Percentiles rank a stretch among this genome's conserved stretches.
Conservation (phyloP, 2,329 filamentous ascomycete species). For the Cladophialophora carrionii region DNA sequence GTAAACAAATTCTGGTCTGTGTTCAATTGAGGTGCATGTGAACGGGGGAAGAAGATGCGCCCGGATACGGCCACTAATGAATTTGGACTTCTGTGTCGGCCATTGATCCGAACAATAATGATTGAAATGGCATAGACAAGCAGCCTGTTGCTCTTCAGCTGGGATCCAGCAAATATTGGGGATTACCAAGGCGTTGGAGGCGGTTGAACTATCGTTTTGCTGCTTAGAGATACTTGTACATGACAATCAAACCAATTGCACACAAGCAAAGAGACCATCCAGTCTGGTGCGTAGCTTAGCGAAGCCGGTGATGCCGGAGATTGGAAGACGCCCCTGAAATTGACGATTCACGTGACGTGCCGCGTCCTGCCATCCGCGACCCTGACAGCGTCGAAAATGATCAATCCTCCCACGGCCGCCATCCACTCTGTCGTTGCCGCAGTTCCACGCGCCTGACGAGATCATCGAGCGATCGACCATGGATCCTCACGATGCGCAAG, state of each 20-base stretch:
- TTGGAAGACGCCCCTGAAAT: constrained; percentile 22
- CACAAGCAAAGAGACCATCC: neutral
- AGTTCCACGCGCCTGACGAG: neutral
- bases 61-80: constrained; percentile 19
- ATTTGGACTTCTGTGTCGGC: constrained; percentile 21
- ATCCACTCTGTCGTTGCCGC: neutral
- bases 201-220: constrained; percentile 24
- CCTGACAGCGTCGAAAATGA: neutral
- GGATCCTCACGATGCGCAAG: constrained; percentile 61
- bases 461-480: constrained; percentile 46
- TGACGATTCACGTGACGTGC: constrained; percentile 20
- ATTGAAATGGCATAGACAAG: constrained; percentile 39
- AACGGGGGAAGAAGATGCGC: constrained; percentile 4
- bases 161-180: constrained; percentile 22
- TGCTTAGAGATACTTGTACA: constrained; percentile 38
- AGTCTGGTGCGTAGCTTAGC: neutral
- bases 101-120: constrained; percentile 32
- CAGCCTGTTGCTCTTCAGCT: constrained; percentile 25
- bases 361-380: constrained; percentile 15
- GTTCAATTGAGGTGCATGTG: constrained; percentile 12
- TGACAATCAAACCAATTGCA: constrained; percentile 27
- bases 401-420: neutral
- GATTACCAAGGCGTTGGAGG: constrained; percentile 20
- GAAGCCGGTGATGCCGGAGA: constrained; percentile 19
- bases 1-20: constrained; percentile 26